These are phyloP conservation scores for Starmerella etchellsii DNA, from an alignment of 805 yeast species.

Conservation along the genomic window DNA sequence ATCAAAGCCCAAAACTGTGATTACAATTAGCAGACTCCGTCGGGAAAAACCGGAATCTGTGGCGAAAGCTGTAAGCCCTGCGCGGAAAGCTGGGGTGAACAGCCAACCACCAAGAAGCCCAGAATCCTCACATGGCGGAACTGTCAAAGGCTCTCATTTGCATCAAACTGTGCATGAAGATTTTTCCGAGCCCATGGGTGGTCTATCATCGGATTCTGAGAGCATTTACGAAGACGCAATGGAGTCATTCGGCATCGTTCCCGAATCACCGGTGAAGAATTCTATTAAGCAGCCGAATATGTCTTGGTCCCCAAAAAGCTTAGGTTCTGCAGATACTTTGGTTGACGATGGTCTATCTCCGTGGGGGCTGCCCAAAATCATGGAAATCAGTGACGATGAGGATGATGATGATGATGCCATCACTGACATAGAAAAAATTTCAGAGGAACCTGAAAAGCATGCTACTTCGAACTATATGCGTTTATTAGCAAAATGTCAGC, in stretches of 20 bases:
- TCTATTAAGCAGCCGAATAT: neutral
- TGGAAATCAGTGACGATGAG: conserved; percentile 10
- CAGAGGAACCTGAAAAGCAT: neutral
- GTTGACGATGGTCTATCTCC: conserved; percentile 23
- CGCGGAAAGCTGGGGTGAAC: too few species aligned
- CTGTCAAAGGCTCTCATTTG: too few species aligned
- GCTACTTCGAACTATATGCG: neutral
- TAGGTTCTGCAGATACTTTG: conserved; percentile 1
- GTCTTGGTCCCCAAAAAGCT: neutral
- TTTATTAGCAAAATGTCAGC: neutral
- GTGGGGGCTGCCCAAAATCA: conserved; percentile 24
- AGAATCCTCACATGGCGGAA: too few species aligned
- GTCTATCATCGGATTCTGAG: too few species aligned
- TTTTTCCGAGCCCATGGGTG: too few species aligned
- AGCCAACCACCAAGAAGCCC: too few species aligned
- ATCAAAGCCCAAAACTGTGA: conserved; percentile 1
- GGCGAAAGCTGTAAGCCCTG: too few species aligned
- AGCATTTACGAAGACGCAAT: conserved; percentile 1
- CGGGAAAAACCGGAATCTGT: too few species aligned
- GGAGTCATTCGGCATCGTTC: conserved; percentile 6
- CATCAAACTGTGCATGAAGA: too few species aligned
- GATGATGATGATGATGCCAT: neutral
- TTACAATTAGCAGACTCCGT: conserved; percentile 1
- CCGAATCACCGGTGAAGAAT: conserved; percentile 8
- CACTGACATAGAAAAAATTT: neutral